Conservation (phyloP, 345 rosid species). For the Citrus maxima region DNA sequence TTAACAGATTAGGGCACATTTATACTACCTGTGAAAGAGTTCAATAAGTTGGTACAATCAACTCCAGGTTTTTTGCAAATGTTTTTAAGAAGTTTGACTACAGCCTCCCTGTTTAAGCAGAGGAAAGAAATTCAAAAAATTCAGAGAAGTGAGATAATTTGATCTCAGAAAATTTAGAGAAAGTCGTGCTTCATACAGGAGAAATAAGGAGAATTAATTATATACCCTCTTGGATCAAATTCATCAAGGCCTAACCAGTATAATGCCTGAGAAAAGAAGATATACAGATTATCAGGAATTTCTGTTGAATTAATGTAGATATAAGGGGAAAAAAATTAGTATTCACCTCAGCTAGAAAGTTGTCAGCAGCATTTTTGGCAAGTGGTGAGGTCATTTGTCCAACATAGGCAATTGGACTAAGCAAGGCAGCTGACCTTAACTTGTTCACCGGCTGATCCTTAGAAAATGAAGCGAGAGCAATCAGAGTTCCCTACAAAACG, state of each 20-base stretch:
- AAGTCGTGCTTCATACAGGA: not conserved
- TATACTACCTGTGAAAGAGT: constrained; percentile 44
- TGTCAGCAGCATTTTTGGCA: constrained; percentile 30
- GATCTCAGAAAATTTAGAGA: not conserved
- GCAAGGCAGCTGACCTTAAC: constrained; percentile 54
- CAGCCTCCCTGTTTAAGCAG: constrained; percentile 29
- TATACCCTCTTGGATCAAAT: constrained; percentile 44
- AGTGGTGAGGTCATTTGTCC: constrained; percentile 42
- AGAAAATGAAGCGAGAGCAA: constrained; percentile 50
- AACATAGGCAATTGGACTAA: constrained; percentile 44
- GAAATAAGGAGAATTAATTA: not conserved
- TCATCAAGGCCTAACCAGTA: constrained; percentile 35
- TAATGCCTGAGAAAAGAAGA: constrained; percentile 30
- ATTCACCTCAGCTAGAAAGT: constrained; percentile 41
- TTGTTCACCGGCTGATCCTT: constrained; percentile 27
- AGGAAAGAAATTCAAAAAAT: not conserved
- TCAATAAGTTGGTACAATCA: constrained; percentile 44
- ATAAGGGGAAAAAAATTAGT: not conserved
- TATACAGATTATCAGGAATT: not conserved
- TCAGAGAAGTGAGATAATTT: no score
- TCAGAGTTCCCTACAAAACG: constrained; percentile 43
- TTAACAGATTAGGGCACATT: not conserved
- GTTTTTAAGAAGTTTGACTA: constrained; percentile 26
- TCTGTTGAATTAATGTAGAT: not conserved
- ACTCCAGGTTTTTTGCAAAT: constrained; percentile 36